Percentiles rank a stretch among this genome's conserved stretches.
Conservation (phyloP, 1,139 yeast genomes). For the Candida pseudoviswanathii region DNA sequence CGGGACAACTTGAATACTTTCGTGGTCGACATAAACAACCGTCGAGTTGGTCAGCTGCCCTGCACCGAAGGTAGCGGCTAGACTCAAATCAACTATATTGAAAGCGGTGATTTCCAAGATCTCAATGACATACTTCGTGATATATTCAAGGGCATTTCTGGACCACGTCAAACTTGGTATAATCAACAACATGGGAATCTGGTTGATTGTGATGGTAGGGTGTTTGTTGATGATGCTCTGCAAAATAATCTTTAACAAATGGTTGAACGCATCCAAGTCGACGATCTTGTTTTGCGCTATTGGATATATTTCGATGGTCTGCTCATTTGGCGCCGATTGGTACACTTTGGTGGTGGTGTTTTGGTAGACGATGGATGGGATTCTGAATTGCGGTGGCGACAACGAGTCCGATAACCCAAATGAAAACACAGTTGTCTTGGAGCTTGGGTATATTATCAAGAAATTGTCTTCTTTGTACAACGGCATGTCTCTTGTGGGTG, state of each 20-base stretch:
- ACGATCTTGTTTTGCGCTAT: constrained; percentile 63
- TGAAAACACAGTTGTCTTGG: constrained; percentile 69
- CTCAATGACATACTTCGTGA: constrained; percentile 79
- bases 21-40: constrained; percentile 80
- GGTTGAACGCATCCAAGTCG: constrained; percentile 71
- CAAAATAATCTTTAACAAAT: constrained; percentile 60
- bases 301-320: constrained; percentile 55
- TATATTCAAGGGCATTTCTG: constrained; percentile 61
- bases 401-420: constrained; percentile 82
- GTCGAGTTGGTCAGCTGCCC: constrained; percentile 59
- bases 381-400: constrained; percentile 71
- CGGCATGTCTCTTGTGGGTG: constrained; percentile 41
- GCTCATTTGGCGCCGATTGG: constrained; percentile 35
- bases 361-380: constrained; percentile 76
- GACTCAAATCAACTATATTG: constrained; percentile 64
- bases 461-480: constrained; percentile 63
- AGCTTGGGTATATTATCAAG: constrained; percentile 80
- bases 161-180: constrained; percentile 73
- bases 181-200: constrained; percentile 54
- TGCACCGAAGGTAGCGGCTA: constrained; percentile 77
- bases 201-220: constrained; percentile 52
- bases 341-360: constrained; percentile 45
- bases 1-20: constrained; percentile 76
- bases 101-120: constrained; percentile 72
- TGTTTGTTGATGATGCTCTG: constrained; percentile 55